Evolutionary conservation across 225 moss, liverwort and hornwort genomes (phyloP).

Genomic region (Bryoerythrophyllum caledonicum): DNA sequence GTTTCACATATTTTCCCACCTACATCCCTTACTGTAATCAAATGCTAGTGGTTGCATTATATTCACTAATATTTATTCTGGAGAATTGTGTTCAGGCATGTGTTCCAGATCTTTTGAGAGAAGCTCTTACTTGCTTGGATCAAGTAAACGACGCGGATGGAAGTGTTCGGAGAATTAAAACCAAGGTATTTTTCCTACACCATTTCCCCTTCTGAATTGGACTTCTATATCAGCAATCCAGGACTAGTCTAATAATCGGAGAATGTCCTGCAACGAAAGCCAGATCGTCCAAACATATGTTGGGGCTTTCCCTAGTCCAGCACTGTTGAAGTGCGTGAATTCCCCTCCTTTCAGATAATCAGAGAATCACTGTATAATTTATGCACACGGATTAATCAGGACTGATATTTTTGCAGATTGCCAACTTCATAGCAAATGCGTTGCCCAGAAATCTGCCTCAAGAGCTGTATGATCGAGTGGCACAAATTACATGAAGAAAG

Average conservation of each 20-base stretch:
- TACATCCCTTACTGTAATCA: neutral
- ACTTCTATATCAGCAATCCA: neutral
- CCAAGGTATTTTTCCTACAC: constrained; percentile 40
- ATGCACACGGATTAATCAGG: neutral
- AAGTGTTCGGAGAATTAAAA: constrained; percentile 62
- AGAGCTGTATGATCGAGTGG: constrained; percentile 70
- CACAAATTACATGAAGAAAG: constrained; percentile 53
- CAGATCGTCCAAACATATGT: neutral
- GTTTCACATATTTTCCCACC: neutral
- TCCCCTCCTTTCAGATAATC: neutral
- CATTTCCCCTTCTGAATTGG: neutral
- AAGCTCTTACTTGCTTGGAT: constrained; percentile 80
- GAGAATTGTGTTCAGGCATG: constrained; percentile 49
- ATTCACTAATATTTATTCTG: neutral
- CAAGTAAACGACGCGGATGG: constrained; percentile 75
- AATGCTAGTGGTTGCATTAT: neutral
- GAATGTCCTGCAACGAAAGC: neutral
- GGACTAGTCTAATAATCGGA: neutral
- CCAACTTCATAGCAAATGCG: constrained; percentile 76
- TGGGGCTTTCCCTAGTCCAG: neutral
- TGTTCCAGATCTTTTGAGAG: constrained; percentile 75
- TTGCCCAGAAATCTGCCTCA: constrained; percentile 65
- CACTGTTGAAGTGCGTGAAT: neutral
- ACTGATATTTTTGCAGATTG: constrained; percentile 44
- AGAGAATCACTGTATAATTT: neutral